These are phyloP conservation scores for Trifolium fragiferum DNA, from an alignment of 306 rosid species.

Conservation along the genomic window DNA sequence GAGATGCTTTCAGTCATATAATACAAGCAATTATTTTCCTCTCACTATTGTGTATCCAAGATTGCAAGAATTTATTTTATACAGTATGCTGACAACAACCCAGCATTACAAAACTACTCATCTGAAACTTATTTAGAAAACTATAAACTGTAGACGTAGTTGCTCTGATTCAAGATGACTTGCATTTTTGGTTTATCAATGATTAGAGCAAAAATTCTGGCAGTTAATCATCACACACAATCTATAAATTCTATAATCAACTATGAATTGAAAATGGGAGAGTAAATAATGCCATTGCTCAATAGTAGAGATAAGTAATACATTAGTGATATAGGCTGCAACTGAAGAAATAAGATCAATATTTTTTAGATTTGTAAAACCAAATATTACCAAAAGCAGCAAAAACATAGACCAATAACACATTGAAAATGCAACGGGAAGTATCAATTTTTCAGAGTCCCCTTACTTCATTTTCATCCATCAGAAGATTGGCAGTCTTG, in stretches of 20 bases:
- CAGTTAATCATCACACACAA: constrained; percentile 1
- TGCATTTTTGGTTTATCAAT: constrained; percentile 34
- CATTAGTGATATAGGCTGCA: constrained; percentile 28
- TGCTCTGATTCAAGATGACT: constrained; percentile 34
- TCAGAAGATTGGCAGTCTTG: constrained; percentile 99
- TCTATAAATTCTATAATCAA: constrained; percentile 23
- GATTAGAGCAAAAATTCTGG: constrained; percentile 22
- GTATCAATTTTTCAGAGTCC: constrained; percentile 40
- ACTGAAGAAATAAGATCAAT: constrained; percentile 27
- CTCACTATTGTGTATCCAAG: constrained; percentile 1
- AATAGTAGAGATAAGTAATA: constrained; percentile 6
- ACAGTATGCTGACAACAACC: constrained; percentile 16
- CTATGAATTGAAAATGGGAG: constrained; percentile 6
- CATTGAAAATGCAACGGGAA: constrained; percentile 34
- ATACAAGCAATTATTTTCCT: constrained; percentile 21
- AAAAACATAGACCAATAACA: constrained; percentile 34
- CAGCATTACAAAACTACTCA: constrained; percentile 18
- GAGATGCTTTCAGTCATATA: constrained; percentile 15
- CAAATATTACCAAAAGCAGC: constrained; percentile 28
- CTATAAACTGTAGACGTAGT: background rate
- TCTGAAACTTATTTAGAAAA: constrained; percentile 26
- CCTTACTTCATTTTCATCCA: constrained; percentile 98
- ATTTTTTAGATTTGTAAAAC: constrained; percentile 23
- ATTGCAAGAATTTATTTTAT: constrained; percentile 25
- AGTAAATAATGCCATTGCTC: constrained; percentile 2